phyloP scores from a whole-genome alignment of 192 early-diverging fungal genomes.

The Linnemannia hyalina region DNA sequence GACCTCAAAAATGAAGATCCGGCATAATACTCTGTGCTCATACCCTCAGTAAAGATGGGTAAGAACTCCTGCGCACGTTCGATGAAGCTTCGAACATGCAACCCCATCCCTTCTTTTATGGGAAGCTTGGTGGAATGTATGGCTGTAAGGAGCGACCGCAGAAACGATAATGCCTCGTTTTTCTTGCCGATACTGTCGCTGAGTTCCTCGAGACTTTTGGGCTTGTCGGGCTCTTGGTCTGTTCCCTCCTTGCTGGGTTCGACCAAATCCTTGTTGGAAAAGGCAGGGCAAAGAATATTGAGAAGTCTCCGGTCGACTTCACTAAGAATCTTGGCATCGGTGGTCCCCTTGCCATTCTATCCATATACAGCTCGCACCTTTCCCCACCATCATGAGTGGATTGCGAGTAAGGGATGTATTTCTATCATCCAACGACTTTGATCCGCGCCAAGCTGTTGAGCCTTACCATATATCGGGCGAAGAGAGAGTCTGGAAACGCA shows the following conservation, averaged over 20 bases:
- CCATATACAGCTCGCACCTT: too few relatives aligned
- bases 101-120: background rate
- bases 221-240: background rate
- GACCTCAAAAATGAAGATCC: conserved; percentile 1
- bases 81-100: background rate
- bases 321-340: background rate
- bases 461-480: too few relatives aligned
- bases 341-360: too few relatives aligned
- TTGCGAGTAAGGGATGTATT: too few relatives aligned
- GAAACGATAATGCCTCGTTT: background rate
- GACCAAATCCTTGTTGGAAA: background rate
- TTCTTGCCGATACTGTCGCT: background rate
- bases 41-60: background rate
- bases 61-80: background rate
- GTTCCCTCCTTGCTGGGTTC: background rate
- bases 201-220: background rate
- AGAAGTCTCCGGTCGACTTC: background rate
- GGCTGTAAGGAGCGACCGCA: background rate
- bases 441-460: too few relatives aligned
- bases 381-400: too few relatives aligned
- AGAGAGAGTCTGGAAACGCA: too few relatives aligned
- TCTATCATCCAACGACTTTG: too few relatives aligned
- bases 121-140: conserved; percentile 9
- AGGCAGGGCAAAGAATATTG: background rate
- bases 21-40: background rate